A percentile compares a stretch with the other conserved stretches of the same genome.
Evolutionary conservation across 306 rosid species (phyloP).

Genomic region (Hippophae gyantsensis): DNA sequence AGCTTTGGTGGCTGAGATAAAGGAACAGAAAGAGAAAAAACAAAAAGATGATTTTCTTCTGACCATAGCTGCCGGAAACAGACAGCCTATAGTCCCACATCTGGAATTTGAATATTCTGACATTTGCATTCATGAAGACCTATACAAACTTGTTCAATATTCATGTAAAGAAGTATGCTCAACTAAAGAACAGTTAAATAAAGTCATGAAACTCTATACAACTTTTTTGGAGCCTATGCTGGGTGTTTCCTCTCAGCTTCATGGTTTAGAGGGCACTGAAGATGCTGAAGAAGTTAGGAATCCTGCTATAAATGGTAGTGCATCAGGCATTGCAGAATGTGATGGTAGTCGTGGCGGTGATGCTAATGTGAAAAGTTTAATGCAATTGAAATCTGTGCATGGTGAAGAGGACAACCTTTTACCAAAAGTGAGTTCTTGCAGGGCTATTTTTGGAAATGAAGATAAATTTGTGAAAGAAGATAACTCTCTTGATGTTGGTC

Average conservation of each 20-base stretch:
- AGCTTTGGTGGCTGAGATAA: conserved; percentile 89
- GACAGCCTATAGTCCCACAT: conserved; percentile 64
- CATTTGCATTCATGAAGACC: conserved; percentile 64
- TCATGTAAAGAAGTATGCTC: conserved; percentile 82
- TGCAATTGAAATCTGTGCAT: conserved; percentile 39
- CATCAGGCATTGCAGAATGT: conserved; percentile 39
- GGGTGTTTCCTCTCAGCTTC: conserved; percentile 60
- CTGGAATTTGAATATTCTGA: conserved; percentile 70
- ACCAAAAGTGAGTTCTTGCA: conserved; percentile 40
- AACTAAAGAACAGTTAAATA: conserved; percentile 61
- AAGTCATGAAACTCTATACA: conserved; percentile 78
- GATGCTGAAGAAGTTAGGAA: conserved; percentile 38
- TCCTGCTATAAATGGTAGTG: conserved; percentile 27
- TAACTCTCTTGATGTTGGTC: conserved; percentile 35
- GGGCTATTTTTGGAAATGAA: conserved; percentile 30
- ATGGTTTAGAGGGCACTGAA: conserved; percentile 41
- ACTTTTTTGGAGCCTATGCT: conserved; percentile 82
- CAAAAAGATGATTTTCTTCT: conserved; percentile 72
- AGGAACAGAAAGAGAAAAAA: conserved; percentile 74
- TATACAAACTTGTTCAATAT: conserved; percentile 73
- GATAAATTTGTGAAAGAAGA: conserved; percentile 40
- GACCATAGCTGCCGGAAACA: conserved; percentile 74
- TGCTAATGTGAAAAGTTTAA: conserved; percentile 29
- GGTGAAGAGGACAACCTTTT: conserved; percentile 43
- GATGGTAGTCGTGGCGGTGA: conserved; percentile 49